Conservation (phyloP, 768 basidiomycete species). For the Lactifluus echinatus region DNA sequence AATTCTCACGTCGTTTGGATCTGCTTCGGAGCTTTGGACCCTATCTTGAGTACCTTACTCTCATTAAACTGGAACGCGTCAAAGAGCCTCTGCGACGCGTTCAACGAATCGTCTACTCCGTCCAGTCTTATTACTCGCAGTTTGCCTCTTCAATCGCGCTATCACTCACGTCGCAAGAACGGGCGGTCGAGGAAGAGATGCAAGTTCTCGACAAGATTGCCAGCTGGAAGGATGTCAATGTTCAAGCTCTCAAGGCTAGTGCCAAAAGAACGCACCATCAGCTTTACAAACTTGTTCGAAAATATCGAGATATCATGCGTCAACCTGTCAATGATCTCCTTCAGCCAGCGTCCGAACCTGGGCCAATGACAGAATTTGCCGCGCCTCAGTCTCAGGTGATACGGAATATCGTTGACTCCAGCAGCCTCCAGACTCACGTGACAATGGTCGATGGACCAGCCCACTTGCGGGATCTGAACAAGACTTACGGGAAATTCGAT, state of each 20-base stretch:
- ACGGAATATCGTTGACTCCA: background rate
- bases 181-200: slow-evolving; percentile 67
- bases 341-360: background rate
- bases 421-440: background rate
- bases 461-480: slow-evolving; percentile 41
- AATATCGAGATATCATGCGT: slow-evolving; percentile 84
- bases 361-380: background rate
- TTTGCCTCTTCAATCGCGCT: slow-evolving; percentile 41
- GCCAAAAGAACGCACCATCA: slow-evolving; percentile 86
- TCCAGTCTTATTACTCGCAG: slow-evolving; percentile 54
- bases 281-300: slow-evolving; percentile 82
- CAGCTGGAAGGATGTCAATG: slow-evolving; percentile 97
- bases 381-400: background rate
- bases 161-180: slow-evolving; percentile 48
- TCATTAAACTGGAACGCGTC: slow-evolving; percentile 27
- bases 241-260: slow-evolving; percentile 86
- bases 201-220: slow-evolving; percentile 85
- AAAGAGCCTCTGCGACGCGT: slow-evolving; percentile 38
- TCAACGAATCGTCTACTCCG: slow-evolving; percentile 49
- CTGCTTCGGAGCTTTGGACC: slow-evolving; percentile 60
- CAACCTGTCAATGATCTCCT: slow-evolving; percentile 50
- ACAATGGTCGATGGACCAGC: slow-evolving; percentile 18
- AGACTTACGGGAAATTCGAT: slow-evolving; percentile 45
- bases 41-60: slow-evolving; percentile 36
- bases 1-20: slow-evolving; percentile 59